A percentile compares a stretch with the other conserved stretches of the same genome.
Conservation (phyloP, 345 rosid genomes). For the Toxicodendron radicans region DNA sequence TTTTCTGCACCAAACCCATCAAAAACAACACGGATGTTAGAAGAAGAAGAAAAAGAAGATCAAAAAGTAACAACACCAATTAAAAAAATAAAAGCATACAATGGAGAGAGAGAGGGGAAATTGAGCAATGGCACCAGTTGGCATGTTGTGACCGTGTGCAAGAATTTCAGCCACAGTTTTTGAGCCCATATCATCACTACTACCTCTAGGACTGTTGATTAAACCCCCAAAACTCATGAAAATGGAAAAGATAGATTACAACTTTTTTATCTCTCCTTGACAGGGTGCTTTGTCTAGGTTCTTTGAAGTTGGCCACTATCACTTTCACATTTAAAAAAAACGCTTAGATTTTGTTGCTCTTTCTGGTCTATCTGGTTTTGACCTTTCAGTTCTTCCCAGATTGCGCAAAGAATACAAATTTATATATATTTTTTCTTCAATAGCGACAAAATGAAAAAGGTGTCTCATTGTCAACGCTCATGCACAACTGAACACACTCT, state of each 20-base stretch:
- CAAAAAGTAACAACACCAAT: conserved; percentile 9
- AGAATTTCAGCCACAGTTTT: conserved; percentile 34
- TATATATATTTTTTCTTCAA: background rate
- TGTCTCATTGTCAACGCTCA: conserved; percentile 30
- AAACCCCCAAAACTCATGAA: conserved; percentile 49
- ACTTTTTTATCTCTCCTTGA: background rate
- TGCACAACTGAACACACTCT: conserved; percentile 28
- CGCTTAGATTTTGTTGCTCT: conserved; percentile 20
- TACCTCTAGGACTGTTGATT: conserved; percentile 18
- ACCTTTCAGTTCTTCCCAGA: conserved; percentile 22
- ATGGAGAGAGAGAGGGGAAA: conserved; percentile 47
- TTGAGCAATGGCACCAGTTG: conserved; percentile 42
- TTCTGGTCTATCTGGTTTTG: conserved; percentile 20
- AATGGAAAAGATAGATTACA: background rate
- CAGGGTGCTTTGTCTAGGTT: background rate
- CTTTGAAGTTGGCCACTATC: conserved; percentile 18
- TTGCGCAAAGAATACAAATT: background rate
- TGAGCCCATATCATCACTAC: conserved; percentile 26
- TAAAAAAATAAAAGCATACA: conserved; percentile 30
- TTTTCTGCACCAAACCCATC: conserved; percentile 34
- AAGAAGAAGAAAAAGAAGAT: conserved; percentile 7
- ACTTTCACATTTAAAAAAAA: conserved; percentile 6
- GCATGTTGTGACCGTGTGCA: conserved; percentile 29
- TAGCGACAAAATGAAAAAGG: conserved; percentile 12
- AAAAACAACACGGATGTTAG: conserved; percentile 10